A percentile compares a stretch with the other conserved stretches of the same genome.
Evolutionary conservation across 805 yeast genomes (phyloP).

Genomic region (Candida golubevii): DNA sequence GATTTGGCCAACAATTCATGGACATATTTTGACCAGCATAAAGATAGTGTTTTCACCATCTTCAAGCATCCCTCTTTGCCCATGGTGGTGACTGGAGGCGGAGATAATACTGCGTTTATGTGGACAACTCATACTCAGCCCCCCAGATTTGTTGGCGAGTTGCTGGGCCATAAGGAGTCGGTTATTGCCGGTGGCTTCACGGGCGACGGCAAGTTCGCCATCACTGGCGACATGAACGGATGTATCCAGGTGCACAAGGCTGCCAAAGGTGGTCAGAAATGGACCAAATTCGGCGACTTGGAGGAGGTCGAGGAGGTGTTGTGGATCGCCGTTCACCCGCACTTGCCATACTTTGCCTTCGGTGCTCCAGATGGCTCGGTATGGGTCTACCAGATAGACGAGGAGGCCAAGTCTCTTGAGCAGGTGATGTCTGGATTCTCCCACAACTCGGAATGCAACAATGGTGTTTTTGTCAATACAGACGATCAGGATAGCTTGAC

Average conservation of each 20-base stretch:
- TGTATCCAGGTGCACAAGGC: constrained; percentile 69
- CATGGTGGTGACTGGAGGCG: constrained; percentile 89
- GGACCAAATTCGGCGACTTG: constrained; percentile 66
- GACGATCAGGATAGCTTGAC: constrained; percentile 48
- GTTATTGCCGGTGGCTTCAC: constrained; percentile 84
- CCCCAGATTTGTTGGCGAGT: constrained; percentile 70
- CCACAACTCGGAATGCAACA: constrained; percentile 77
- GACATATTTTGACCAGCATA: constrained; percentile 84
- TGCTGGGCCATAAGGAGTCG: constrained; percentile 82
- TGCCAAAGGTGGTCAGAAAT: constrained; percentile 72
- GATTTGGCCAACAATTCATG: constrained; percentile 89
- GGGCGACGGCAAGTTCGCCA: constrained; percentile 69
- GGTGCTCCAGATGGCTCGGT: constrained; percentile 92
- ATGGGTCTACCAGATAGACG: constrained; percentile 80
- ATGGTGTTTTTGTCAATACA: constrained; percentile 69
- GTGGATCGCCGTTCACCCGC: constrained; percentile 81
- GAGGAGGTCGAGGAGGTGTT: constrained; percentile 89
- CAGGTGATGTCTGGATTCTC: constrained; percentile 75
- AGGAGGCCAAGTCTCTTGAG: constrained; percentile 44
- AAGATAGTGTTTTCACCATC: constrained; percentile 82
- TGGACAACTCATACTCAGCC: constrained; percentile 93
- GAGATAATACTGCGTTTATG: constrained; percentile 81
- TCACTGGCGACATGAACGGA: constrained; percentile 96
- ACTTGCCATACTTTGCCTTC: constrained; percentile 76
- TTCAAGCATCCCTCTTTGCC: constrained; percentile 83